These are phyloP conservation scores for Coprinopsis marcescibilis DNA, from an alignment of 768 basidiomycete genomes.

Conservation along the genomic window DNA sequence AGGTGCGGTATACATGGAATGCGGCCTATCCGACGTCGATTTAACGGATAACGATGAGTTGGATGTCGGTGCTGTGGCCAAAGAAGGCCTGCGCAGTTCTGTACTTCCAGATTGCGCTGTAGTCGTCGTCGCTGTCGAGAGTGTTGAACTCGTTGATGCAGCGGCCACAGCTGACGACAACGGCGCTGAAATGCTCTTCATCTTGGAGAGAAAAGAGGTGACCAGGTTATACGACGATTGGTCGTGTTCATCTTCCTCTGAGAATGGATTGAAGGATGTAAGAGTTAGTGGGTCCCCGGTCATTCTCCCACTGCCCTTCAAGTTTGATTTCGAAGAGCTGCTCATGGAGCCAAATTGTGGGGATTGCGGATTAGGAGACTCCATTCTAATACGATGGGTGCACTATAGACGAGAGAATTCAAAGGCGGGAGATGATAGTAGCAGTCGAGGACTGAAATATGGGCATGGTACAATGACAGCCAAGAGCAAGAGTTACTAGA, in stretches of 20 bases:
- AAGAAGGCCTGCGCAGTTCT: slow-evolving; percentile 60
- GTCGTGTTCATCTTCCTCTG: slow-evolving; percentile 89
- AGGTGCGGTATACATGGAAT: slow-evolving; percentile 47
- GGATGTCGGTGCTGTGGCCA: slow-evolving; percentile 36
- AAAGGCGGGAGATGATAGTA: too few species aligned
- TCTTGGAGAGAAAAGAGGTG: slow-evolving; percentile 70
- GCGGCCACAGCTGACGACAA: slow-evolving; percentile 48
- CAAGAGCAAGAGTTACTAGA: too few species aligned
- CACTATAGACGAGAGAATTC: neutral
- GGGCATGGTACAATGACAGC: too few species aligned
- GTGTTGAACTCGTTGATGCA: slow-evolving; percentile 26
- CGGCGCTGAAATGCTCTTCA: slow-evolving; percentile 74
- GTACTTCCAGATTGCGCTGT: slow-evolving; percentile 17
- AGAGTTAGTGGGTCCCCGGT: slow-evolving; percentile 52
- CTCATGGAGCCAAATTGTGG: slow-evolving; percentile 30
- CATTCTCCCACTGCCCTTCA: slow-evolving; percentile 53
- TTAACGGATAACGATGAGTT: slow-evolving; percentile 45
- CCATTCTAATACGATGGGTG: too few species aligned
- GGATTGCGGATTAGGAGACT: slow-evolving; percentile 21
- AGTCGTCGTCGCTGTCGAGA: slow-evolving; percentile 26
- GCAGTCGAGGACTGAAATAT: too few species aligned
- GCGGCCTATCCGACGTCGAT: slow-evolving; percentile 49
- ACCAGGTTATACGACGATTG: slow-evolving; percentile 83
- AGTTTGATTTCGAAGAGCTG: slow-evolving; percentile 16
- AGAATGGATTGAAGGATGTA: slow-evolving; percentile 87